These are phyloP conservation scores for Parietaria judaica DNA, from an alignment of 306 rosid genomes.

Conservation along the genomic window DNA sequence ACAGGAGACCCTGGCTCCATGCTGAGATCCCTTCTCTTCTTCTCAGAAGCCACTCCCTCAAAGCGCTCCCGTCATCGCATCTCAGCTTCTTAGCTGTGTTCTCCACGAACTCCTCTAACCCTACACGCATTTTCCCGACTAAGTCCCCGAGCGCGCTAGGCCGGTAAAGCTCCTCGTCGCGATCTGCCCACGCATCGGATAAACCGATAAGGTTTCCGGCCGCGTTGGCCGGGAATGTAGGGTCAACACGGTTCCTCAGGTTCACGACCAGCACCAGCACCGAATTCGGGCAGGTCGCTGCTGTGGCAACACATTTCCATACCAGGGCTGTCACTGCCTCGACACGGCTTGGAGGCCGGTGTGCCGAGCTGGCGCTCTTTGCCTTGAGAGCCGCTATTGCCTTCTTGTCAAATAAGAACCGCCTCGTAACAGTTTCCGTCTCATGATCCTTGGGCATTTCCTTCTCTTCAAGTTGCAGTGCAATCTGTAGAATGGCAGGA, in stretches of 20 bases:
- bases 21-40: not conserved
- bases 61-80: slow-evolving; percentile 5
- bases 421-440: slow-evolving; percentile 15
- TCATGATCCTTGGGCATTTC: not conserved
- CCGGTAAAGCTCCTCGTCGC: not conserved
- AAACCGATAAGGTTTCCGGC: slow-evolving; percentile 20
- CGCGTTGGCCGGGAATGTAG: slow-evolving; percentile 15
- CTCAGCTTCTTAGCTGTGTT: slow-evolving; percentile 7
- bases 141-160: slow-evolving; percentile 12
- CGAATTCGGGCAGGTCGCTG: not conserved
- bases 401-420: slow-evolving; percentile 32
- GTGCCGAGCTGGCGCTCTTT: slow-evolving; percentile 4
- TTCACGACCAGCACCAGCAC: not conserved
- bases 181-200: not conserved
- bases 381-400: slow-evolving; percentile 26
- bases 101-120: not conserved
- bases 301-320: slow-evolving; percentile 32
- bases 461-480: not conserved
- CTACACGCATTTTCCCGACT: slow-evolving; percentile 7
- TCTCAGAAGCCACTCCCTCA: not conserved
- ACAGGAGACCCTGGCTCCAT: not conserved
- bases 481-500: too few relatives aligned
- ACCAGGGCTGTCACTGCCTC: slow-evolving; percentile 38
- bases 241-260: slow-evolving; percentile 22
- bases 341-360: slow-evolving; percentile 19